Evolutionary conservation across 352 stramenopile species (phyloP), one percentile per base, ranked within the genome.

Genomic region (Pythium oligandrum): DNA sequence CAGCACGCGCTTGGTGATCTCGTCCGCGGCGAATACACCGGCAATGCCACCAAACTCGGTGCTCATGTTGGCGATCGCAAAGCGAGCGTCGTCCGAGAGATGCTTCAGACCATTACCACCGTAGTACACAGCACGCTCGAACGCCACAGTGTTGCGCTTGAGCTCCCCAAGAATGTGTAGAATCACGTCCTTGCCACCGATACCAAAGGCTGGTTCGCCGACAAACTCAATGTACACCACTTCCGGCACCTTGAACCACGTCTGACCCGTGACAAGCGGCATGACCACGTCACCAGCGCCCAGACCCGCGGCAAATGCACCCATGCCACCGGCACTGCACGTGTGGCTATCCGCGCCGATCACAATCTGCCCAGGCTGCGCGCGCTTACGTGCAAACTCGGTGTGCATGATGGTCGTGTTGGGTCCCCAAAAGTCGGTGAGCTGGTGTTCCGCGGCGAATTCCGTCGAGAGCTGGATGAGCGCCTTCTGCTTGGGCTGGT

Each of bases 361-460:
- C 6, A 92, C 79, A 43, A 92, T 90, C 66, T 92, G 82, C 1
- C 82, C 82, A 3, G 82, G 82, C 48, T 92, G 82, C 17, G 79
- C 82, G n/a, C 82, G 79, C 50, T 90, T 83, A 42, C 79, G 78
- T 0, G 78, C 77, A 57, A 92, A 92, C 57, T 90, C 78, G 0
- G 82, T 92, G 71, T 92, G 82, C 75, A 92, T 87, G 72, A 92
- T 92, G 63, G 82, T 92, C 3, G 79, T 90, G 65, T 92, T 92
- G 55, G 82, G 73, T 0, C 71, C 79, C 68, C 81, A 85, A 57
- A 90, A 92, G 68, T 92, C 76, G 6, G 78, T 87, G 33, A 92
- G 65, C 0, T 64, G 63, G 55, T 88, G 78, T 44, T 83, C 77
- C 34, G 74, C 57, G n/a, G 82, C 82, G 53, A 92, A 92, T 40